Percentiles rank a stretch among this genome's conserved stretches.
Conservation (phyloP, 495 filamentous ascomycete species). For the Durotheca rogersii region DNA sequence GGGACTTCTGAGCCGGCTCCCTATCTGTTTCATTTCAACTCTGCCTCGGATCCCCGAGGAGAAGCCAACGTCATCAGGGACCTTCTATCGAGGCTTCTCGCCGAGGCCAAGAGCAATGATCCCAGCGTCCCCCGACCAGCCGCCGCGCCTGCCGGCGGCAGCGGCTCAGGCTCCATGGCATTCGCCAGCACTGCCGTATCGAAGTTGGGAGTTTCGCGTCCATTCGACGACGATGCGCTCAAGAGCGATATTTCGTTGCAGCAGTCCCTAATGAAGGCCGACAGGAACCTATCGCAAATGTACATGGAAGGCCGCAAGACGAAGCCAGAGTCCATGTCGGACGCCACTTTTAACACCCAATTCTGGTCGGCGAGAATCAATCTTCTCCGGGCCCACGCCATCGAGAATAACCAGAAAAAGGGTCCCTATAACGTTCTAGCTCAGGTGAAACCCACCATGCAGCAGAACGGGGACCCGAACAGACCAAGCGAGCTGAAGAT, state of each 20-base stretch:
- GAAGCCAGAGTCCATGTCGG: slow-evolving; percentile 77
- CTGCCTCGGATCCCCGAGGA: slow-evolving; percentile 66
- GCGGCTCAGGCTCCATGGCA: slow-evolving; percentile 49
- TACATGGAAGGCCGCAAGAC: slow-evolving; percentile 76
- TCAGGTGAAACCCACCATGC: slow-evolving; percentile 77
- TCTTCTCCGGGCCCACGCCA: slow-evolving; percentile 83
- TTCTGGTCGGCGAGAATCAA: slow-evolving; percentile 90
- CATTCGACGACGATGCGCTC: slow-evolving; percentile 76
- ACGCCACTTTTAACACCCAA: slow-evolving; percentile 75
- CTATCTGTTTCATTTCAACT: slow-evolving; percentile 87
- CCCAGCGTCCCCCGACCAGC: slow-evolving; percentile 42
- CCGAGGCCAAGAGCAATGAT: slow-evolving; percentile 62
- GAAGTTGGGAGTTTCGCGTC: slow-evolving; percentile 51
- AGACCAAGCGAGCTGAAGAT: slow-evolving; percentile 65
- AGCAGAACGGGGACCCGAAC: slow-evolving; percentile 51
- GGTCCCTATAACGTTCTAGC: slow-evolving; percentile 93
- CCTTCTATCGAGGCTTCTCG: slow-evolving; percentile 72
- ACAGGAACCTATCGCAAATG: slow-evolving; percentile 69
- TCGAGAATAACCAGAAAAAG: slow-evolving; percentile 78
- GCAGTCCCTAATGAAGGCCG: slow-evolving; percentile 76
- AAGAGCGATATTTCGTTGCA: slow-evolving; percentile 76
- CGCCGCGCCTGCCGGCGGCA: slow-evolving; percentile 46
- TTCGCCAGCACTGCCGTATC: slow-evolving; percentile 49
- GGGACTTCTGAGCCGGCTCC: slow-evolving; percentile 58
- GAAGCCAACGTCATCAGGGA: slow-evolving; percentile 86